Evolutionary conservation across 1,139 yeast species (phyloP), one percentile per base, ranked within the genome.

Genomic region (Lodderomyces metapsilosis): DNA sequence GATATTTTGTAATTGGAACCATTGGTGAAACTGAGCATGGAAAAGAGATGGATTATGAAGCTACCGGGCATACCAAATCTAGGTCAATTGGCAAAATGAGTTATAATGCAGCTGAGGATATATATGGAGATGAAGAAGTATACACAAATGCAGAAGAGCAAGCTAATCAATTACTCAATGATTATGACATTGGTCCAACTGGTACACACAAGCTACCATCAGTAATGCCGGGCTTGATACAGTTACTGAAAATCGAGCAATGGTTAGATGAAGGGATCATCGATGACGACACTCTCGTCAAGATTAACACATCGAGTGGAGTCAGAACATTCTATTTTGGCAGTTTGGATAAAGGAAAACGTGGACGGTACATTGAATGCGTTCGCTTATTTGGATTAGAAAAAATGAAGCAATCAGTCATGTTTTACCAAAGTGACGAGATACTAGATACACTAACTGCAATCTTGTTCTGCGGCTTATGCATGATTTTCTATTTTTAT

Each of bases 151-250:
- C 74, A 1, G 53, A 58, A 36, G 48, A 45, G 5, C 56, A 63
- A 4, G 49, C 55, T 4, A 44, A 51, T 4, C 42, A 50, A 3
- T 46, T 75, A 9, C 39, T 43, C n/a, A 22, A 21, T 6, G 41
- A 44, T 15, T 44, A 44, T 33, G 20, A 32, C 3, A 34, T 49
- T 23, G 37, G 36, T 18, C 20, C 22, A n/a, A 20, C 18, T 5
- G 28, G 13, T 11, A 35, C 37, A 24, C 24, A 37, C 22, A 31
- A 30, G 4, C 17, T 76, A 2, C 83, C 83, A 0, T 51, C 53
- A 17, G 74, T 78, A 2, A 54, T 74, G 1, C 83, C 84, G 0
- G 84, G 84, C 0, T 47, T 76, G 1, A 55, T 72, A 13, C 82
- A 86, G 1, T 43, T 79, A 30, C 52, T 62, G 58, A 82, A 79